Evolutionary conservation across 495 filamentous ascomycete genomes (phyloP).

Genomic region (Aspergillus sclerotioniger): DNA sequence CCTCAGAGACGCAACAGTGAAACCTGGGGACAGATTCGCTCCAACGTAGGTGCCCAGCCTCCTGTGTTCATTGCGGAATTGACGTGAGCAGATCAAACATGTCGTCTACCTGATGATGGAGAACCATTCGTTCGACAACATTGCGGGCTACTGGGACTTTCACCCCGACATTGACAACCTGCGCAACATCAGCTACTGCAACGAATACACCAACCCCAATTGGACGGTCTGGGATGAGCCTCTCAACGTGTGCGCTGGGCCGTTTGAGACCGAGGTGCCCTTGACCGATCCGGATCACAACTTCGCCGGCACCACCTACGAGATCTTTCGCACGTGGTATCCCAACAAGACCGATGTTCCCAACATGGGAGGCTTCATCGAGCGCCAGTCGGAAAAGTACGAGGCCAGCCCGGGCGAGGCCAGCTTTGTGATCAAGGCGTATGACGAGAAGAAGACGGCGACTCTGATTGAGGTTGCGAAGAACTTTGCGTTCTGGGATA

Average conservation of each 20-base stretch:
- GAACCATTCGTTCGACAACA: constrained; percentile 49
- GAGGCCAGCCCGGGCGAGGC: constrained; percentile 36
- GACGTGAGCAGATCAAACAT: constrained; percentile 37
- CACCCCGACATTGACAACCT: constrained; percentile 42
- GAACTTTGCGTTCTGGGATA: constrained; percentile 44
- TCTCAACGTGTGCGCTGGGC: constrained; percentile 38
- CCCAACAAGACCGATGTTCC: constrained; percentile 34
- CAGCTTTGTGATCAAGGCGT: constrained; percentile 42
- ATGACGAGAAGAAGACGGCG: constrained; percentile 36
- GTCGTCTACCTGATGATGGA: constrained; percentile 46
- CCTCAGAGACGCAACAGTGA: constrained; percentile 16
- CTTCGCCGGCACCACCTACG: constrained; percentile 40
- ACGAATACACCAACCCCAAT: constrained; percentile 44
- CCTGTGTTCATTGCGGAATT: neutral
- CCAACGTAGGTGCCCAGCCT: constrained; percentile 24
- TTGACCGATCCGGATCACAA: constrained; percentile 41
- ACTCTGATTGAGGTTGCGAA: constrained; percentile 35
- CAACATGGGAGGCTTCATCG: constrained; percentile 44
- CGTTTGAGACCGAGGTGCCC: constrained; percentile 41
- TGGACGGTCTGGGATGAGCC: constrained; percentile 44
- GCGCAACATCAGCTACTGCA: constrained; percentile 35
- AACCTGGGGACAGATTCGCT: constrained; percentile 27
- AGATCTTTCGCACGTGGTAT: constrained; percentile 45
- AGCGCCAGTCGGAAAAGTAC: constrained; percentile 45
- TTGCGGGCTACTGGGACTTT: constrained; percentile 44